phyloP scores from a whole-genome alignment of 495 filamentous ascomycete genomes.

The Pyrenopolyporus hunteri region DNA sequence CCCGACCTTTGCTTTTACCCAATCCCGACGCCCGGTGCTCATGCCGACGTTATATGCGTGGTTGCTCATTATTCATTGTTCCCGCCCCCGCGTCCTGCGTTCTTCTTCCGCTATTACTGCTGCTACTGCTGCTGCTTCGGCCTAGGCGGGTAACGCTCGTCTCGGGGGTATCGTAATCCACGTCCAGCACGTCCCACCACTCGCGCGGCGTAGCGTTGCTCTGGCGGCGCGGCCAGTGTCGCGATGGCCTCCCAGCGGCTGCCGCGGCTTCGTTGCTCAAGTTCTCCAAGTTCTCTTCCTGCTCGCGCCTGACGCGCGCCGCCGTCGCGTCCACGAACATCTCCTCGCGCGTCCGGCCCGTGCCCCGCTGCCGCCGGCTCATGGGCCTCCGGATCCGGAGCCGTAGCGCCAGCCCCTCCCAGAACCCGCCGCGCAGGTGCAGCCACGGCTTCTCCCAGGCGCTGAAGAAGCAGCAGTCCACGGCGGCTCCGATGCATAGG shows the following conservation, averaged over 20 bases:
- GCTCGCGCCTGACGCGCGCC: slow-evolving; percentile 50
- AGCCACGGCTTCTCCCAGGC: slow-evolving; percentile 72
- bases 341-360: slow-evolving; percentile 53
- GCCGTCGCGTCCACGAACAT: slow-evolving; percentile 51
- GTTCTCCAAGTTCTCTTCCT: slow-evolving; percentile 48
- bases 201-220: slow-evolving; percentile 29
- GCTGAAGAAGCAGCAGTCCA: slow-evolving; percentile 70
- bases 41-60: not conserved
- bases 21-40: not conserved
- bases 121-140: too few species aligned
- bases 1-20: too few species aligned
- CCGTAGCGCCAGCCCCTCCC: slow-evolving; percentile 39
- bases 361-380: slow-evolving; percentile 19
- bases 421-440: slow-evolving; percentile 58
- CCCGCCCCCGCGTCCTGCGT: not conserved
- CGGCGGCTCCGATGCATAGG: slow-evolving; percentile 65
- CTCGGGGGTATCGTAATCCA: slow-evolving; percentile 33
- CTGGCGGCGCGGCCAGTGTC: slow-evolving; percentile 4
- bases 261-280: slow-evolving; percentile 7
- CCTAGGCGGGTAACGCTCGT: not conserved
- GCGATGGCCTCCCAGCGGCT: slow-evolving; percentile 28
- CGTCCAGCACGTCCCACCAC: slow-evolving; percentile 48
- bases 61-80: not conserved
- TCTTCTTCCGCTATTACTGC: not conserved
- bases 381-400: slow-evolving; percentile 22